These are phyloP conservation scores for Mortierella hygrophila DNA, from an alignment of 192 early-diverging fungal species.

Conservation along the genomic window DNA sequence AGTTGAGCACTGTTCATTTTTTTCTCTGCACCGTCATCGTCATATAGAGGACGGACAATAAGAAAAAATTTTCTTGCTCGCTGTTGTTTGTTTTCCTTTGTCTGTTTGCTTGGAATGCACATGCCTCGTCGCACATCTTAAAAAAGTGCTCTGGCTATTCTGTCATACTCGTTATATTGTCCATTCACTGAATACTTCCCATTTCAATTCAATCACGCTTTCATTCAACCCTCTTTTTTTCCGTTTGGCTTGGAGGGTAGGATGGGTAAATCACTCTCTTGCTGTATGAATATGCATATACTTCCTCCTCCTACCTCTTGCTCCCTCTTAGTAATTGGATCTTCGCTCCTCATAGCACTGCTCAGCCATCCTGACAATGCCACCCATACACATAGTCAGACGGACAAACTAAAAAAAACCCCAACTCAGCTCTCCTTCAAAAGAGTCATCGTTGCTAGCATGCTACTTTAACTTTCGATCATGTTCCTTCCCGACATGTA, in stretches of 20 bases:
- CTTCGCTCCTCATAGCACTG: not conserved
- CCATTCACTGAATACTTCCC: not conserved
- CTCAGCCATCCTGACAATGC: constrained; percentile 5
- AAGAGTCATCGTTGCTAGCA: not conserved
- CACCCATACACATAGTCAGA: not conserved
- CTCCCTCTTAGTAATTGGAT: not conserved
- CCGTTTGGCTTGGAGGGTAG: not conserved
- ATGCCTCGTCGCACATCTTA: not conserved
- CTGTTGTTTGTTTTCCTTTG: not conserved
- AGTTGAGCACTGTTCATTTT: not conserved
- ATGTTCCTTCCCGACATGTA: not conserved
- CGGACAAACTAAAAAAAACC: not conserved
- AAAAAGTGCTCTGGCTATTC: not conserved
- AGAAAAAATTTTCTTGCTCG: not conserved
- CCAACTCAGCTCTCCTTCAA: not conserved
- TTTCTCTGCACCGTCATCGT: not conserved
- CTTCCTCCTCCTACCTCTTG: not conserved
- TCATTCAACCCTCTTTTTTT: not conserved
- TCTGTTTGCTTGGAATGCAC: not conserved
- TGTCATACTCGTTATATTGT: constrained; percentile 4
- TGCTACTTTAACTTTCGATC: not conserved
- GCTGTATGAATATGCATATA: constrained; percentile 2
- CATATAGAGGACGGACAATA: not conserved
- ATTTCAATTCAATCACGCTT: not conserved
- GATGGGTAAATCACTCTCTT: not conserved